Evolutionary conservation across 352 stramenopile species (phyloP), one percentile per base, ranked within the genome.

Genomic region (Halophytophthora polymorphica): DNA sequence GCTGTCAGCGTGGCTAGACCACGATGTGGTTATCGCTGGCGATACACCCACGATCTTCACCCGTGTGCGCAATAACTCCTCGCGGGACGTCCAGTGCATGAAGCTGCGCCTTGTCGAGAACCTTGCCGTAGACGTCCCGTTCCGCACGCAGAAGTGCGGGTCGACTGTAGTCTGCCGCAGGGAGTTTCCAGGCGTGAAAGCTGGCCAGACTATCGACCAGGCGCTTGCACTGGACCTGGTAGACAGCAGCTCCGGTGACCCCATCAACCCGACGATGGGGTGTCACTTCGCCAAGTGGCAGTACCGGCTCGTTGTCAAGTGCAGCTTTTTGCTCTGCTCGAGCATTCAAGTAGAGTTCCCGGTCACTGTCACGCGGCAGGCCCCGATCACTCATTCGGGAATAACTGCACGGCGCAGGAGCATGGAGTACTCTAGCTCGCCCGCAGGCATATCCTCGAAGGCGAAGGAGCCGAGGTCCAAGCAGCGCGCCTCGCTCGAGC

Each of bases 251-350:
- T 41, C 39, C n/a, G 29, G 49, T 5, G 45, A 61, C 21, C 31
- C 53, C 5, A 60, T 60, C 13, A 61, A 61, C 25, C 45, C 45
- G 45, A 61, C 53, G 12, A 60, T 60, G 38, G 33, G 18, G 15
- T 53, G 53, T 37, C 45, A 50, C 6, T 54, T 56, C 15, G 40
- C 49, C 45, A 41, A 55, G 38, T 61, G 40, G 45, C 43, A 56
- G 21, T 61, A 56, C 41, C 47, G 47, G 39, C 46, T 62, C 28
- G 13, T 57, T 2, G 17, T 60, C 22, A 53, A 11, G 33, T 64
- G 50, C 31, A 39, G 15, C 0, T 52, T 54, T 21, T 39, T 18
- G 36, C 38, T 52, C 19, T 46, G 29, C 13, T 18, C 29, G 5
- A 45, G 33, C 18, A 42, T 56, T 25, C 48, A 48, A 11, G 38